Evolutionary conservation across 768 basidiomycete species (phyloP), one percentile per base, ranked within the genome.

Genomic region (Hypholoma sublateritium): DNA sequence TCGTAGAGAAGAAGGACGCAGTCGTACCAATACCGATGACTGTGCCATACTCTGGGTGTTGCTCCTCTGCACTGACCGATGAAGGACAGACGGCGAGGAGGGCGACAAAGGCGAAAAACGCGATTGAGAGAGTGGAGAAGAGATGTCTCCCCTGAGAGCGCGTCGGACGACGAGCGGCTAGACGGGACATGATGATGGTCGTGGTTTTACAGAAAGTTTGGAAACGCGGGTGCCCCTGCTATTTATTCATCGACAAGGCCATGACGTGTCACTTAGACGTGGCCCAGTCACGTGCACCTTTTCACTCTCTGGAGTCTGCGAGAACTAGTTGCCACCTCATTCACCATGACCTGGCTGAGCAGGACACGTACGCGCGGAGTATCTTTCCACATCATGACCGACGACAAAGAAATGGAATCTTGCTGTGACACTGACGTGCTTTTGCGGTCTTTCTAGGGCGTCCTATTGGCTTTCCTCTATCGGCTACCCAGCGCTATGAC

Each of bases 11-110:
- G 39, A 32, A 6, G 6, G 43, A 13, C n/a, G 12, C 55, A 28
- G 1, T 75, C 86, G 47, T 62, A 91, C 89, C 90, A 69, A 93
- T 92, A 83, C 92, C 95, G 70, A 96, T 96, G 37, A 96, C 93
- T 36, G 90, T 89, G 55, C 95, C 94, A 72, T 91, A 95, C 67
- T 95, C 90, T 28, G 86, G 75, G 62, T 82, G 82, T 56, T 80
- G 57, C 35, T 87, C 88, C 62, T 89, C 85, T 44, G 91, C 93
- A 50, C 72, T 75, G 53, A 80, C 82, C 32, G 78, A 77, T 37
- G 81, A 76, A 16, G 91, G 88, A 66, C 82, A 85, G 61, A 93
- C 75, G 69, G 83, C 85, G 69, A 92, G 68, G 69, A 94, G 66
- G 56, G 92, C 89, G 59, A 92, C 62, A 72, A 91, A 71, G 65